Conservation (phyloP, 495 filamentous ascomycete genomes). For the Penicillium tannophilum region DNA sequence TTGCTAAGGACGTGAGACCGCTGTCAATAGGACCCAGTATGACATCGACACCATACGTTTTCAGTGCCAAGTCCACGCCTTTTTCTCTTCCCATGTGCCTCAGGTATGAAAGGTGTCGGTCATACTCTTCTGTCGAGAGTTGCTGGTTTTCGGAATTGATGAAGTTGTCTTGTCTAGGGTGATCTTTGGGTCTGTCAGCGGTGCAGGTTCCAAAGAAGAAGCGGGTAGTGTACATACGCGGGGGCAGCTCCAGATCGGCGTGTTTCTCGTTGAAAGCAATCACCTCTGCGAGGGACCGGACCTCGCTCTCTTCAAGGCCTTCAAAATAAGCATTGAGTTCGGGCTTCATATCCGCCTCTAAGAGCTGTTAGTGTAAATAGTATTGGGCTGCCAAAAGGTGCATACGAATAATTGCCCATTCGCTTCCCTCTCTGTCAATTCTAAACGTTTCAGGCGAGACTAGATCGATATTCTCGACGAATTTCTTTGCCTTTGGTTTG, state of each 20-base stretch:
- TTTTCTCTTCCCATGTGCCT: constrained; percentile 11
- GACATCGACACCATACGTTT: constrained; percentile 13
- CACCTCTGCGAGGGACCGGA: constrained; percentile 16
- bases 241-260: constrained; percentile 28
- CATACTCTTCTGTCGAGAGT: constrained; percentile 14
- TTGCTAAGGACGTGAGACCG: constrained; percentile 12
- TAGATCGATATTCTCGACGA: constrained; percentile 15
- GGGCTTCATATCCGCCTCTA: constrained; percentile 19
- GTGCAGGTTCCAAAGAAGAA: neutral
- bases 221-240: constrained; percentile 15
- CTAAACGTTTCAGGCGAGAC: constrained; percentile 9
- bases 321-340: constrained; percentile 24
- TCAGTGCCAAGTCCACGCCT: constrained; percentile 12
- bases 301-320: constrained; percentile 23
- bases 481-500: constrained; percentile 11
- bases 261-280: constrained; percentile 28
- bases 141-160: constrained; percentile 7
- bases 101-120: constrained; percentile 11
- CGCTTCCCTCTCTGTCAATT: constrained; percentile 12
- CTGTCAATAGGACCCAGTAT: constrained; percentile 17
- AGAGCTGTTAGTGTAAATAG: neutral
- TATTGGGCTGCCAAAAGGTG: neutral
- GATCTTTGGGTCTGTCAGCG: constrained; percentile 6
- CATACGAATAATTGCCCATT: constrained; percentile 16
- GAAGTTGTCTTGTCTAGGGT: constrained; percentile 16